Percentiles rank a stretch among this genome's conserved stretches.
These are phyloP conservation scores for Venturiaceae sp. DNA, from an alignment of 2,329 filamentous ascomycete species.

Conservation along the genomic window DNA sequence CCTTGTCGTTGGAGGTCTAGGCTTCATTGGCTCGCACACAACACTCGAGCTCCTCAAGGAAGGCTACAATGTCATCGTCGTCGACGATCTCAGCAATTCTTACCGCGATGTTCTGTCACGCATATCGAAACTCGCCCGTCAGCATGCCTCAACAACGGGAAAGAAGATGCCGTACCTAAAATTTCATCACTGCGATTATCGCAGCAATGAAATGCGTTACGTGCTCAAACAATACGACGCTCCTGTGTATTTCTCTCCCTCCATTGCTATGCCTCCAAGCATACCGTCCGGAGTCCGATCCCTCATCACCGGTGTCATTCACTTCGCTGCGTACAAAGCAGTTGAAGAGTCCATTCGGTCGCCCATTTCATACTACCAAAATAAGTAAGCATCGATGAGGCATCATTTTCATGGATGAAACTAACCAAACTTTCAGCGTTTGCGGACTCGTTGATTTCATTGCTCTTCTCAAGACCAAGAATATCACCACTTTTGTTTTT, in stretches of 20 bases:
- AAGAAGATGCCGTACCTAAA: neutral
- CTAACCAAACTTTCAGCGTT: too few species aligned
- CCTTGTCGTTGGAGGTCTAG: slow-evolving; percentile 44
- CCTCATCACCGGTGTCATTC: slow-evolving; percentile 51
- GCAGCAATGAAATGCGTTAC: neutral
- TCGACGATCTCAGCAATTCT: slow-evolving; percentile 37
- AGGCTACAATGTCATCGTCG: slow-evolving; percentile 42
- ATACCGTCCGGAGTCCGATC: neutral
- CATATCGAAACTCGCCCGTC: neutral
- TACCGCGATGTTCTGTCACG: slow-evolving; percentile 24
- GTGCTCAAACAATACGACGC: neutral
- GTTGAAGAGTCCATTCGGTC: slow-evolving; percentile 53
- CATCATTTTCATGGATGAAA: too few species aligned
- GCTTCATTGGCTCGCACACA: slow-evolving; percentile 48
- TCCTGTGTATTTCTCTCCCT: neutral
- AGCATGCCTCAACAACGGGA: neutral
- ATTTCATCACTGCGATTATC: neutral
- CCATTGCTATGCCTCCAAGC: neutral
- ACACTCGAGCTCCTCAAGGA: slow-evolving; percentile 43
- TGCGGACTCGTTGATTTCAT: slow-evolving; percentile 53
- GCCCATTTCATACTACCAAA: slow-evolving; percentile 56
- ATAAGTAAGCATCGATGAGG: too few species aligned
- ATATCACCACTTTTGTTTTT: slow-evolving; percentile 58
- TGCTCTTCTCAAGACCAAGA: slow-evolving; percentile 44
- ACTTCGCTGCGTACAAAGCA: slow-evolving; percentile 60